Evolutionary conservation across 2,329 filamentous ascomycete genomes (phyloP).

Genomic region (Colletotrichum theobromicola): DNA sequence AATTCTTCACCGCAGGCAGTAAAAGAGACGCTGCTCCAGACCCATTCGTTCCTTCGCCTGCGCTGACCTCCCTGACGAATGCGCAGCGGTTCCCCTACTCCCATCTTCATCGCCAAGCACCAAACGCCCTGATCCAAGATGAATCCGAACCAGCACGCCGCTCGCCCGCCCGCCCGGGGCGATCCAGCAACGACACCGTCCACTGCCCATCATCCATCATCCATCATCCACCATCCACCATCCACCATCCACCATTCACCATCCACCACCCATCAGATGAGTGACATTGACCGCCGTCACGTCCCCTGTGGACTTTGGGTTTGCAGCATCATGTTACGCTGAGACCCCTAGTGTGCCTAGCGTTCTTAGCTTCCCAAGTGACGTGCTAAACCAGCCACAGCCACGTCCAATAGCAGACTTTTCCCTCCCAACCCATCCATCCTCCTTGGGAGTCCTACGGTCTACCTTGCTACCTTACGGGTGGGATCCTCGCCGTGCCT

Average conservation of each 20-base stretch:
- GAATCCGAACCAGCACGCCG: neutral
- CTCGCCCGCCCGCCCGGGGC: neutral
- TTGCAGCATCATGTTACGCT: neutral
- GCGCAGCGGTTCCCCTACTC: neutral
- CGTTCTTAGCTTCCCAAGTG: neutral
- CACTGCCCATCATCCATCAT: neutral
- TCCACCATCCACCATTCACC: neutral
- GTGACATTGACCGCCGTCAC: neutral
- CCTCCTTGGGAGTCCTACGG: neutral
- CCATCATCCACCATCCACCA: neutral
- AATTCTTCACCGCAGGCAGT: conserved; percentile 5
- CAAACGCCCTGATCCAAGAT: neutral
- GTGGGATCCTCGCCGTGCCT: neutral
- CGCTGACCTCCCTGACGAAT: neutral
- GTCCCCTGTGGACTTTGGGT: neutral
- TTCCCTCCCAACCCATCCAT: neutral
- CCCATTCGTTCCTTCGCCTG: neutral
- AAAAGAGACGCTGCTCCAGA: neutral
- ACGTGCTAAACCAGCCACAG: conserved; percentile 10
- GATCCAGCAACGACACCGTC: neutral
- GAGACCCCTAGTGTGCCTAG: conserved; percentile 3
- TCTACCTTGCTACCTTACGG: neutral
- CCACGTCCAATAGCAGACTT: conserved; percentile 4
- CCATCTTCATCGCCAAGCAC: neutral
- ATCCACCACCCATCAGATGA: neutral